These are phyloP conservation scores for Pseudocercospora vitis DNA, from an alignment of 2,329 filamentous ascomycete genomes.

Conservation along the genomic window DNA sequence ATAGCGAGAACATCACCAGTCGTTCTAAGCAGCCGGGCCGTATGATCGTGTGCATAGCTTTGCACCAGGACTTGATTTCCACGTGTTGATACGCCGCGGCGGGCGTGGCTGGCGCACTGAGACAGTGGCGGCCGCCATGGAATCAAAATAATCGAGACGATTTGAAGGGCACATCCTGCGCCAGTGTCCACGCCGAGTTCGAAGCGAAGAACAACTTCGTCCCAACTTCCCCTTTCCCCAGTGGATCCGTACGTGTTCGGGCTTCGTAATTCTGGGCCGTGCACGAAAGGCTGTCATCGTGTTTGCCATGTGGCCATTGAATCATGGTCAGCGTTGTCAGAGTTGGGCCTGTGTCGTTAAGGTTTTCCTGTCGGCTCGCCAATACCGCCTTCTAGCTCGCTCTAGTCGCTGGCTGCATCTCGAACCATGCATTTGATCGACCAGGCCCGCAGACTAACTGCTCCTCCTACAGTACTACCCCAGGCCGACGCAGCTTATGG, in stretches of 20 bases:
- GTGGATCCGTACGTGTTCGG: not conserved
- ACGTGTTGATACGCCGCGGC: constrained; percentile 1
- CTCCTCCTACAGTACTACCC: too few species aligned
- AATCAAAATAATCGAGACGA: not conserved
- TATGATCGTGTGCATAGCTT: not conserved
- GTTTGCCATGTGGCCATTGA: constrained; percentile 10
- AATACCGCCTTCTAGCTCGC: not conserved
- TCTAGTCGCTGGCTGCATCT: not conserved
- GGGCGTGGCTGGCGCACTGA: constrained; percentile 4
- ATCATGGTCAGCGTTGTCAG: constrained; percentile 2
- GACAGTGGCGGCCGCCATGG: constrained; percentile 4
- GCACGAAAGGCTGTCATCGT: constrained; percentile 4
- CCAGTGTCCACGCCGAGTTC: not conserved
- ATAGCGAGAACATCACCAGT: not conserved
- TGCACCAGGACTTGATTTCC: not conserved
- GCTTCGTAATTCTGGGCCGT: not conserved
- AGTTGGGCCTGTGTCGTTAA: constrained; percentile 6
- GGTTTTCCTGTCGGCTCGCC: constrained; percentile 4
- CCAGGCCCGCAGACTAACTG: not conserved
- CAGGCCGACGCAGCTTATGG: not conserved
- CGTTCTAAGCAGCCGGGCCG: not conserved
- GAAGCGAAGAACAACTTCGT: too few species aligned
- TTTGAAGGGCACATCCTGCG: not conserved
- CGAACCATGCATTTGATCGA: constrained; percentile 5
- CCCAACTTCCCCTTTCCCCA: not conserved